Percentiles rank a stretch among this genome's conserved stretches.
These are phyloP conservation scores for Coniferiporia sulphurascens DNA, from an alignment of 1,284 basidiomycete genomes.

Conservation along the genomic window DNA sequence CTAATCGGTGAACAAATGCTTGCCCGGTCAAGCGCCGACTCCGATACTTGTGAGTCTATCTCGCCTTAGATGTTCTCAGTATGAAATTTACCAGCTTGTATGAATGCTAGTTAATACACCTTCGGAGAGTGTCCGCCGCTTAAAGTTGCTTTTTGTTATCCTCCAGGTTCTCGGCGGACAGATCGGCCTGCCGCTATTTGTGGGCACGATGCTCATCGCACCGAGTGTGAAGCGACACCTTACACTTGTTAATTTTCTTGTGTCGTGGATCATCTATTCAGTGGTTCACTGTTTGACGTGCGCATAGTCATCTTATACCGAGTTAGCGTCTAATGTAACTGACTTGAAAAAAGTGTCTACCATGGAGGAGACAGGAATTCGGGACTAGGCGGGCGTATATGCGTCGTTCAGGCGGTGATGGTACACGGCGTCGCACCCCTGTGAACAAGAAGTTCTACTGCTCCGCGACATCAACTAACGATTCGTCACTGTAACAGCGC, in stretches of 20 bases:
- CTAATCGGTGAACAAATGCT: background rate
- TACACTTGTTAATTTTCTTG: slow-evolving; percentile 15
- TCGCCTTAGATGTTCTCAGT: background rate
- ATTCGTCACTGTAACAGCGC: background rate
- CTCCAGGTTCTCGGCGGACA: slow-evolving; percentile 16
- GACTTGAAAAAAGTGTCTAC: slow-evolving; percentile 4
- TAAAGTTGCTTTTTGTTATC: slow-evolving; percentile 8
- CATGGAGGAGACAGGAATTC: slow-evolving; percentile 4
- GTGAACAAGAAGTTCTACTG: background rate
- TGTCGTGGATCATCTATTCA: slow-evolving; percentile 17
- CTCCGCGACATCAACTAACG: background rate
- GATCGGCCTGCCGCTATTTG: slow-evolving; percentile 16
- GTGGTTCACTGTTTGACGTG: slow-evolving; percentile 15
- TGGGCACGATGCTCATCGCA: slow-evolving; percentile 14
- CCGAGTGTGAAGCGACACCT: slow-evolving; percentile 12
- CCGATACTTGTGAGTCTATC: background rate
- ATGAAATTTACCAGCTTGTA: background rate
- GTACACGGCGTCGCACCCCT: slow-evolving; percentile 17
- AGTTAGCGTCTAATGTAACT: background rate
- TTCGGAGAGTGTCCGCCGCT: background rate
- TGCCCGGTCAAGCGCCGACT: background rate
- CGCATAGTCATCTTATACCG: background rate
- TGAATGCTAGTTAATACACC: slow-evolving; percentile 3
- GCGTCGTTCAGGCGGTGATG: slow-evolving; percentile 15
- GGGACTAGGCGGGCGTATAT: slow-evolving; percentile 4